Evolutionary conservation across 257 asterid species (phyloP).

Genomic region (Jacaranda copaia): DNA sequence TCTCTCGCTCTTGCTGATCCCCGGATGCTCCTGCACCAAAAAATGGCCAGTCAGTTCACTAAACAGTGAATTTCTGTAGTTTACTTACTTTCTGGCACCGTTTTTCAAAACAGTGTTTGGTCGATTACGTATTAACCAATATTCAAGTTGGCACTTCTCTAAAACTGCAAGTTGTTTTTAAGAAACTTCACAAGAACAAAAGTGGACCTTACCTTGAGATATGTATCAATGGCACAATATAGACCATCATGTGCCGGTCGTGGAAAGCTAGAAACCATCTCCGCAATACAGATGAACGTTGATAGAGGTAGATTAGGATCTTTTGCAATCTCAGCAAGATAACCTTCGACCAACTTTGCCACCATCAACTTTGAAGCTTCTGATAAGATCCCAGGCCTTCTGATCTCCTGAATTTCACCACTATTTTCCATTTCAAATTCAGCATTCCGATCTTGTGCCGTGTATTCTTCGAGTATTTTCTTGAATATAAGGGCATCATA

Average conservation of each 20-base stretch:
- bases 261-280: conserved; percentile 55
- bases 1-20: conserved; percentile 69
- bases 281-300: conserved; percentile 54
- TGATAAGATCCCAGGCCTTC: conserved; percentile 60
- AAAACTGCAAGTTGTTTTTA: too few species aligned
- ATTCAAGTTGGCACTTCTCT: too few species aligned
- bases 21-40: conserved; percentile 60
- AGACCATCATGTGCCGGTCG: conserved; percentile 75
- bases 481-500: conserved; percentile 54
- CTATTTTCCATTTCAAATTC: conserved; percentile 46
- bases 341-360: conserved; percentile 68
- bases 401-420: conserved; percentile 53
- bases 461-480: conserved; percentile 56
- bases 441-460: conserved; percentile 43
- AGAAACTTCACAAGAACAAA: neutral
- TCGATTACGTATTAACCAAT: too few species aligned
- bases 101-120: too few species aligned
- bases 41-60: neutral
- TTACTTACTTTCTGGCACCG: too few species aligned
- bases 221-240: conserved; percentile 73
- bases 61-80: neutral
- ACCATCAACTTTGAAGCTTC: conserved; percentile 86
- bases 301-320: conserved; percentile 60
- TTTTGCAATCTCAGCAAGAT: conserved; percentile 69
- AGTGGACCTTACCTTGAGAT: conserved; percentile 58